phyloP scores from a whole-genome alignment of 139 green algal species.

The Limnomonas spitsbergensis region DNA sequence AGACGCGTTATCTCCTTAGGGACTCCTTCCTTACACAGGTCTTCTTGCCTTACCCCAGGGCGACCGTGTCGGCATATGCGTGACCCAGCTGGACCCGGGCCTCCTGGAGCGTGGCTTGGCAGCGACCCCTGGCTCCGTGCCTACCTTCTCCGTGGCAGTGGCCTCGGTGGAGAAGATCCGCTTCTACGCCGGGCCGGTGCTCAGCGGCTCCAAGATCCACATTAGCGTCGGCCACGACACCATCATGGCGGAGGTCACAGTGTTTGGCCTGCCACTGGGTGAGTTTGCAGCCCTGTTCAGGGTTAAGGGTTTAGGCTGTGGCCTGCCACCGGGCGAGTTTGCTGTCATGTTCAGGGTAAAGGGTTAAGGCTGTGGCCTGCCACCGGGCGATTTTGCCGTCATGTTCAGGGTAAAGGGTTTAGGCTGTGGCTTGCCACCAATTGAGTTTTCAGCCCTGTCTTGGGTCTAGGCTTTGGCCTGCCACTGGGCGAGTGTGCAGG shows the following conservation, averaged over 20 bases:
- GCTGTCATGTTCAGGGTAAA: too few species aligned
- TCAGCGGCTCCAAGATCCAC: constrained; percentile 71
- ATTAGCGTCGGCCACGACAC: constrained; percentile 79
- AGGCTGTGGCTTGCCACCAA: too few species aligned
- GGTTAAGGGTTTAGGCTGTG: too few species aligned
- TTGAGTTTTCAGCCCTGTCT: too few species aligned
- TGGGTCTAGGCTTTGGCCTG: too few species aligned
- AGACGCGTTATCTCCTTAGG: too few species aligned
- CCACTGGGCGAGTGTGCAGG: too few species aligned
- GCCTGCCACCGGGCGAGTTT: background rate
- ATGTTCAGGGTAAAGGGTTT: too few species aligned
- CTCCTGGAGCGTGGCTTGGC: constrained; percentile 80
- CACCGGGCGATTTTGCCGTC: too few species aligned
- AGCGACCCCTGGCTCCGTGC: constrained; percentile 64
- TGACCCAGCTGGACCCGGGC: constrained; percentile 79
- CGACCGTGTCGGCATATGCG: constrained; percentile 85
- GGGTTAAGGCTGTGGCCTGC: too few species aligned
- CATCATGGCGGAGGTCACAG: constrained; percentile 74
- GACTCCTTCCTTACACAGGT: too few species aligned
- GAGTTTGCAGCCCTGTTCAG: background rate
- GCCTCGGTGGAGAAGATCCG: constrained; percentile 65
- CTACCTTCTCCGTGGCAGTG: constrained; percentile 71
- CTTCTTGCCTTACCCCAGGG: constrained; percentile 44
- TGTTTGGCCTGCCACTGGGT: constrained; percentile 66
- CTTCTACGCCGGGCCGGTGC: constrained; percentile 34